phyloP scores from a whole-genome alignment of 139 green algal species.

The Chlamydomonas sp. region DNA sequence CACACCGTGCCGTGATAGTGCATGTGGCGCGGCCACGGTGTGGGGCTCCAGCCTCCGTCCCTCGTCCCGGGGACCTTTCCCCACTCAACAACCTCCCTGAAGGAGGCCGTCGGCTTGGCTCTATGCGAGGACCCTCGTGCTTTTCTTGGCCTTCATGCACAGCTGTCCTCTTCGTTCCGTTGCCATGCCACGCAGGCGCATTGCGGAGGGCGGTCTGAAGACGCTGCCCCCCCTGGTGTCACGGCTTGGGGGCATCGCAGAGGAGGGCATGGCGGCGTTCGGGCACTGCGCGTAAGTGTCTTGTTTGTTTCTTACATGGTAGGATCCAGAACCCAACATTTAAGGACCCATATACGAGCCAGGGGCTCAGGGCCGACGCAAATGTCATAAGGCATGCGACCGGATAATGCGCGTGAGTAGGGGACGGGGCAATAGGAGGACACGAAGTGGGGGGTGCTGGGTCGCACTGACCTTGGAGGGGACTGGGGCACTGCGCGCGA shows the following conservation, averaged over 20 bases:
- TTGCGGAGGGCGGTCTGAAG: constrained; percentile 1
- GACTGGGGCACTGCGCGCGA: too few species aligned
- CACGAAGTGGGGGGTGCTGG: too few species aligned
- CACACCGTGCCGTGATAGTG: too few species aligned
- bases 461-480: too few species aligned
- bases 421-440: too few species aligned
- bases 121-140: not conserved
- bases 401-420: too few species aligned
- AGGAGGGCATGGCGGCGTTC: constrained; percentile 29
- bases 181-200: not conserved
- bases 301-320: not conserved
- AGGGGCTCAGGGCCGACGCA: too few species aligned
- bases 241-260: not conserved
- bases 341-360: too few species aligned
- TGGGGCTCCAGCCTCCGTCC: not conserved
- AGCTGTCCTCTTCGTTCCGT: not conserved
- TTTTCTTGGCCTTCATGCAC: not conserved
- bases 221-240: not conserved
- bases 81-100: too few species aligned
- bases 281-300: not conserved
- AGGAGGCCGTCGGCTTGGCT: not conserved
- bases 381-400: too few species aligned
- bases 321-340: too few species aligned
- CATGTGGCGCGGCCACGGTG: too few species aligned
- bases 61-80: not conserved